Conservation (phyloP, 2,329 filamentous ascomycete genomes). For the Neonectria punicea region DNA sequence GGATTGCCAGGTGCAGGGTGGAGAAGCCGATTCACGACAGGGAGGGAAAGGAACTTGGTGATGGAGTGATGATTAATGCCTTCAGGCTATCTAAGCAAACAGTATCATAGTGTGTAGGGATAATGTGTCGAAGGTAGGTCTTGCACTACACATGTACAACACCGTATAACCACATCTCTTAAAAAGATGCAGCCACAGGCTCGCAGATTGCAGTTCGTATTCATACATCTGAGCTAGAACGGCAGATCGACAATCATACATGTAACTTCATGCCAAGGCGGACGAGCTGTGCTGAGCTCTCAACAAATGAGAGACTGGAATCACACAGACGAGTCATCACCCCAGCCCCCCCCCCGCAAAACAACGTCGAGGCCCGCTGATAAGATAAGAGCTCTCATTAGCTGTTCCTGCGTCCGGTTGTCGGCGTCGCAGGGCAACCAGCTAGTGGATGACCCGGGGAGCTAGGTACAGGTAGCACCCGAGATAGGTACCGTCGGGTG, state of each 20-base stretch:
- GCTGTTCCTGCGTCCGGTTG: conserved; percentile 1
- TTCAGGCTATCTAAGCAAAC: neutral
- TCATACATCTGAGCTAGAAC: neutral
- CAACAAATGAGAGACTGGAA: neutral
- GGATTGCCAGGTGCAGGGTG: conserved; percentile 73
- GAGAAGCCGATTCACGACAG: conserved; percentile 67
- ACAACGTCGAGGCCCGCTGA: conserved; percentile 5
- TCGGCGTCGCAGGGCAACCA: conserved; percentile 14
- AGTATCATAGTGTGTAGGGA: too few relatives aligned
- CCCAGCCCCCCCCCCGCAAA: conserved; percentile 1
- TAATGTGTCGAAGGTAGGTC: too few relatives aligned
- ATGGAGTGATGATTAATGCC: too few relatives aligned
- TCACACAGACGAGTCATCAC: neutral
- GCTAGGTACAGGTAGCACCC: too few relatives aligned
- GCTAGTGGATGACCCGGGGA: too few relatives aligned
- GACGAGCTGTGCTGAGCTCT: neutral
- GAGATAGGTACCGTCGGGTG: neutral
- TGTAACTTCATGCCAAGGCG: neutral
- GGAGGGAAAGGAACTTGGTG: conserved; percentile 37
- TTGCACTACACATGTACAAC: too few relatives aligned
- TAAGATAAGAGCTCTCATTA: conserved; percentile 32
- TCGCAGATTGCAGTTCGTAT: neutral
- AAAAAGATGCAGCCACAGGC: too few relatives aligned
- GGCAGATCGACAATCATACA: neutral
- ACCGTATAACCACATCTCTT: too few relatives aligned